A percentile compares a stretch with the other conserved stretches of the same genome.
phyloP scores from a whole-genome alignment of 768 basidiomycete species.

The Leucosporidium creatinivorum region DNA sequence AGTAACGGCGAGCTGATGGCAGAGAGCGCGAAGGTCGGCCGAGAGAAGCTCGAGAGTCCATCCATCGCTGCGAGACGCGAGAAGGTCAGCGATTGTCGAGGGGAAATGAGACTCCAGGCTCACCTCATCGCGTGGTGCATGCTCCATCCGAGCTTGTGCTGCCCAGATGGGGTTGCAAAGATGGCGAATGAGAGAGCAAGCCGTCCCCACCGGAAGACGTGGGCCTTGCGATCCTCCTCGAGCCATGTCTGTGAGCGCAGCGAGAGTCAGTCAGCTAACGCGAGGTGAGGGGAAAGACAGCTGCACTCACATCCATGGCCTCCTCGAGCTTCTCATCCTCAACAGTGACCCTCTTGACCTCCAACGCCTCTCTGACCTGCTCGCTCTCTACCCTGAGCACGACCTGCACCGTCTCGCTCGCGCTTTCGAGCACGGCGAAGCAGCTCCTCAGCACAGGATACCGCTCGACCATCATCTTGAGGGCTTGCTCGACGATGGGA shows the following conservation, averaged over 20 bases:
- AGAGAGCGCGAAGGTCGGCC: conserved; percentile 25
- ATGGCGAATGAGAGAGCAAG: conserved; percentile 24
- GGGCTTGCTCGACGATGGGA: conserved; percentile 5
- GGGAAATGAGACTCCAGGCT: background rate
- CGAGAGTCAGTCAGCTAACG: background rate
- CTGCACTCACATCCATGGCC: conserved; percentile 10
- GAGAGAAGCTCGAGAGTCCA: conserved; percentile 34
- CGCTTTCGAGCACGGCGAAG: conserved; percentile 19
- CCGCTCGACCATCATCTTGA: conserved; percentile 8
- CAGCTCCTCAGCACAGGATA: conserved; percentile 21
- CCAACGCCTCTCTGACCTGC: conserved; percentile 8
- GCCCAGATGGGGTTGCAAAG: conserved; percentile 1
- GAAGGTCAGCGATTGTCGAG: background rate
- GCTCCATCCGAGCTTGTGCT: conserved; percentile 28
- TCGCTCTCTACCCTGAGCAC: conserved; percentile 9
- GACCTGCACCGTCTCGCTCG: conserved; percentile 4
- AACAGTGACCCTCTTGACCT: conserved; percentile 1
- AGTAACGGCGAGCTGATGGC: conserved; percentile 7
- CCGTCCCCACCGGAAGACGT: conserved; percentile 23
- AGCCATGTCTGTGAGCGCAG: conserved; percentile 20
- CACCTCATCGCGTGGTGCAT: conserved; percentile 33
- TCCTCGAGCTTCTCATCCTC: background rate
- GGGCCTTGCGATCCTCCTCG: conserved; percentile 1
- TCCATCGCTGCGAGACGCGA: conserved; percentile 16
- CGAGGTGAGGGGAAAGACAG: no score